Evolutionary conservation across 2,329 filamentous ascomycete species (phyloP).

Genomic region (Claviceps purpurea): DNA sequence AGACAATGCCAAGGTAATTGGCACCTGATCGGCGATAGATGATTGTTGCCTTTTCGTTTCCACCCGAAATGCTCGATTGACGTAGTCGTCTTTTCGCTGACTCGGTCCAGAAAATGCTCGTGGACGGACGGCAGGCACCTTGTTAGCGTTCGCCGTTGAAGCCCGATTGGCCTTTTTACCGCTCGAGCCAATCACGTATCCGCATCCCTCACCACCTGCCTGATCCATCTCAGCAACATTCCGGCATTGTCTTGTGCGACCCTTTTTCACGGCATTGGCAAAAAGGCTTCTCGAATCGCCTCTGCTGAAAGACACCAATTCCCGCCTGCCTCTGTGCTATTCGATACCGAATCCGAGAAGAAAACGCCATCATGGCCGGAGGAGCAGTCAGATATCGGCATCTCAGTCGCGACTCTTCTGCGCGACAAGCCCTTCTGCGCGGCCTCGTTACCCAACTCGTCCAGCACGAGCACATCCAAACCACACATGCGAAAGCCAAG

Average conservation of each 20-base stretch:
- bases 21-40: background rate
- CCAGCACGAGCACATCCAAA: constrained; percentile 83
- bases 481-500: constrained; percentile 93
- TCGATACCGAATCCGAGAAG: background rate
- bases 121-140: background rate
- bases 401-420: constrained; percentile 71
- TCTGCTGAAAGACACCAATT: background rate
- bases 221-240: background rate
- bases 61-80: constrained; percentile 4
- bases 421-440: constrained; percentile 82
- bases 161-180: constrained; percentile 7
- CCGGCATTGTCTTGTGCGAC: background rate
- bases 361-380: constrained; percentile 55
- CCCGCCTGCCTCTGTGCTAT: background rate
- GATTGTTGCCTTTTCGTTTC: background rate
- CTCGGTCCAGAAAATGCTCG: background rate
- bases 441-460: constrained; percentile 94
- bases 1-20: constrained; percentile 5
- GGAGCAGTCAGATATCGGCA: constrained; percentile 80
- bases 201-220: constrained; percentile 4
- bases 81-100: constrained; percentile 4
- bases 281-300: background rate
- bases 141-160: background rate
- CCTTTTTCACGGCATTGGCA: background rate
- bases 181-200: constrained; percentile 8